These are phyloP conservation scores for Quercus berberidifolia DNA, from an alignment of 306 rosid genomes.

Conservation along the genomic window DNA sequence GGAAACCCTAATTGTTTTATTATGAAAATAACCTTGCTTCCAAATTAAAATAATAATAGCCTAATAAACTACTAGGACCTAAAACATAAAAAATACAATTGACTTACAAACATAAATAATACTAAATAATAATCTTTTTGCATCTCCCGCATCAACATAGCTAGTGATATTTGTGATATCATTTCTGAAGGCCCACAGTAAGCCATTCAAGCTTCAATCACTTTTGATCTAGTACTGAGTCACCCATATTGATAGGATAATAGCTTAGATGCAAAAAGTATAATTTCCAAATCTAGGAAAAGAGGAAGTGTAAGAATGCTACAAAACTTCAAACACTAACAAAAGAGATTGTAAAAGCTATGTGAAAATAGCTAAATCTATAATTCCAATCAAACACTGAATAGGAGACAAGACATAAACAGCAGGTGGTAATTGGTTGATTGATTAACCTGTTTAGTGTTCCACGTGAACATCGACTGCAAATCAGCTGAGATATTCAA, in stretches of 20 bases:
- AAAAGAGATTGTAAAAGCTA: not conserved
- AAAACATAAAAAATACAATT: no score
- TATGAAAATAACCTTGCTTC: no score
- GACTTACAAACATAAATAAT: no score
- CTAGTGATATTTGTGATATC: not conserved
- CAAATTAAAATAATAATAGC: no score
- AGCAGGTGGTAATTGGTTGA: not conserved
- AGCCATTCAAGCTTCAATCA: not conserved
- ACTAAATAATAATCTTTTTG: no score
- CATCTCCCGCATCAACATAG: not conserved
- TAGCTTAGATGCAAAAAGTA: not conserved
- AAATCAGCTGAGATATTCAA: conserved; percentile 85
- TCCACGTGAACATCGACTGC: conserved; percentile 95
- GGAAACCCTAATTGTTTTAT: no score
- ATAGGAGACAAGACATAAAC: not conserved
- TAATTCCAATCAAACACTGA: not conserved
- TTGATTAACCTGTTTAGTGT: conserved; percentile 83
- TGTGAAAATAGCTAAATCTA: not conserved
- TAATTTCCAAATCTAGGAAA: not conserved
- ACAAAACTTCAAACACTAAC: not conserved
- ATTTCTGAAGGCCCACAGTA: not conserved
- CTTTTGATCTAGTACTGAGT: not conserved
- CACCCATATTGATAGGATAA: not conserved
- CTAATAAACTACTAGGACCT: no score
- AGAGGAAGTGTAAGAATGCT: no score